Percentiles rank a stretch among this genome's conserved stretches.
Conservation (phyloP, 805 yeast species). For the Wickerhamomyces bovis region DNA sequence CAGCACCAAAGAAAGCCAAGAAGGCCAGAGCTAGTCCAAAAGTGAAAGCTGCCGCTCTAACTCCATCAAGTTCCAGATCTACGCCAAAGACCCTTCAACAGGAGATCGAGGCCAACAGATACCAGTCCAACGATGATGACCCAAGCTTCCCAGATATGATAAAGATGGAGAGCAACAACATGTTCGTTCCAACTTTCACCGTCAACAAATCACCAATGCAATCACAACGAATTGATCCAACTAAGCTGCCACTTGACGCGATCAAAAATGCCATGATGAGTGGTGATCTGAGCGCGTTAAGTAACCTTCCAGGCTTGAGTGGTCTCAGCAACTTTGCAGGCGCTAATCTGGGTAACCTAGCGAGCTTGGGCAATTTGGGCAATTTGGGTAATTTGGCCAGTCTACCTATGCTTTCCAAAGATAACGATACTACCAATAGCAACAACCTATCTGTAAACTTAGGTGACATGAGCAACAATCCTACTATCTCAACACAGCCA, state of each 20-base stretch:
- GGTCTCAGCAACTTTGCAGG: neutral
- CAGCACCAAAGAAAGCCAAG: neutral
- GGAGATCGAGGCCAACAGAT: neutral
- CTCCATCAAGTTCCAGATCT: neutral
- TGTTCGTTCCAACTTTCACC: conserved; percentile 8
- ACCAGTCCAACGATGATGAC: neutral
- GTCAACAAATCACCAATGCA: conserved; percentile 1
- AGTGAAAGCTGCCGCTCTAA: neutral
- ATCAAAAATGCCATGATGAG: conserved; percentile 9
- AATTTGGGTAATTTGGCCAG: neutral
- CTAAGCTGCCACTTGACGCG: neutral
- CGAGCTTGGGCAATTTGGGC: neutral
- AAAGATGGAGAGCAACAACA: conserved; percentile 2
- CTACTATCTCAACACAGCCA: conserved; percentile 27
- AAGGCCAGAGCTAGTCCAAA: neutral
- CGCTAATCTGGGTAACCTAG: neutral
- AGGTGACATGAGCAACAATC: conserved; percentile 22
- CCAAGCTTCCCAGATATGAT: neutral
- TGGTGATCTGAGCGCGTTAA: conserved; percentile 2
- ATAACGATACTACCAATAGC: neutral
- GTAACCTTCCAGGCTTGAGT: conserved; percentile 6
- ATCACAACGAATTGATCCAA: neutral
- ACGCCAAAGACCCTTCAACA: neutral
- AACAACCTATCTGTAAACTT: conserved; percentile 17
- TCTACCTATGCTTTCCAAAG: conserved; percentile 5